Evolutionary conservation across 23 red algal species (phyloP), one percentile per base, ranked within the genome.

Genomic region (Cyanidiococcus yangmingshanensis): DNA sequence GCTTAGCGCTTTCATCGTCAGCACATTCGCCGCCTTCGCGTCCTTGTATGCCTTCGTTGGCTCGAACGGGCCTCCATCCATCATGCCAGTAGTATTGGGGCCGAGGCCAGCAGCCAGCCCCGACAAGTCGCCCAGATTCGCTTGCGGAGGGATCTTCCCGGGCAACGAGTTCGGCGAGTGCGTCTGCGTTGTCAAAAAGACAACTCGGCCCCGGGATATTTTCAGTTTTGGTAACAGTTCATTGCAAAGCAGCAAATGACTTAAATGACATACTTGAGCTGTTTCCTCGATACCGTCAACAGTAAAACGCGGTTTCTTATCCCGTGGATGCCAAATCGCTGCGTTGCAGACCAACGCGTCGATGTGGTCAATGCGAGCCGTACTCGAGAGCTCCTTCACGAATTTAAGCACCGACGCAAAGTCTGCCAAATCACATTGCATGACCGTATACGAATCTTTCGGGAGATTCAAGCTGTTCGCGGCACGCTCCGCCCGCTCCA

Each of bases 41-140:
- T 95, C 90, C 67, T 95, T 95, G 82, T 95, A 95, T 26, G 90
- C 90, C 59, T 95, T 95, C 35, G 90, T 95, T 12, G 90, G 90
- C 81, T 95, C 90, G 59, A 95, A 95, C 59, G 37, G 51, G 50
- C 79, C 79, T 27, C 80, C 81, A 40, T 95, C 86, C 50, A 95
- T 84, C 31, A 83, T 95, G 29, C 79, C 84, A 0, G 41, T 76
- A 17, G 81, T 77, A 18, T 68, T 1, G 33, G 34, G 58, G 25
- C 80, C 81, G 40, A 95, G 76, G 7, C 85, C 90, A 17, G n/a
- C 24, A 36, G 37, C 75, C 59, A 95, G 77, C 1, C 90, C 90
- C 57, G 83, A 34, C 75, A 95, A 57, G 24, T 82, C 45, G 21
- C 90, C 90, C 25, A 95, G 80, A 41, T 82, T 75, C 1, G 90